Evolutionary conservation across 345 rosid genomes (phyloP), one percentile per base, ranked within the genome.

Genomic region (Noccaea bulbosa): DNA sequence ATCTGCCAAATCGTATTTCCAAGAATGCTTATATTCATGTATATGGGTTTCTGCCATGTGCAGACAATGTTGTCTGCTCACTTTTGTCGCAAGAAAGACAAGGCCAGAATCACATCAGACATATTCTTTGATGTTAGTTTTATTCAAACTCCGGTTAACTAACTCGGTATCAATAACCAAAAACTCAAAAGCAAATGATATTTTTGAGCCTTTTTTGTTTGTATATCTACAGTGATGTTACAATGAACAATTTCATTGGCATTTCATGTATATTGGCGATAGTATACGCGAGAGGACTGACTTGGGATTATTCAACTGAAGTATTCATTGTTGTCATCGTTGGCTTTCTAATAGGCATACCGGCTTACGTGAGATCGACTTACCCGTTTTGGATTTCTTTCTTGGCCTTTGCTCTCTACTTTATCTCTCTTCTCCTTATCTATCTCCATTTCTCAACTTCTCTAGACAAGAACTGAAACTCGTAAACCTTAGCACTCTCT

Each of bases 301-400:
- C 39, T 34, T 75, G 74, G 79, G 62, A 75, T 53, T 62, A 75
- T 50, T 46, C 70, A 3, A 62, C 65, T 1, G 52, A 75, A 69
- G 74, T 69, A 62, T 33, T 69, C 30, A 54, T 75, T 8, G 30
- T 69, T 52, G 74, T 75, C 33, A 46, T 75, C 0, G 70, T 69
- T 46, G 74, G 70, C 10, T 62, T 74, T 5, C n/a, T 54, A 30
- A 46, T 75, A 43, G 74, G 74, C 17, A 15, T 75, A 53, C 79
- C 65, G 1, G 79, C 79, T 6, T 75, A 75, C 7, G 59, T 75
- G 34, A 75, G 70, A 53, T 53, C 59, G 7, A 75, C 70, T 30
- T 75, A 75, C 39, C 79, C 79, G 3, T 55, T 75, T 16, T 75
- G 79, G 79, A 68, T 75, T 24, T 75, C 65, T 55, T 43, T 69